Base-by-base conservation (phyloP, 768 basidiomycete species). In the Thelephora ganbajun region DNA sequence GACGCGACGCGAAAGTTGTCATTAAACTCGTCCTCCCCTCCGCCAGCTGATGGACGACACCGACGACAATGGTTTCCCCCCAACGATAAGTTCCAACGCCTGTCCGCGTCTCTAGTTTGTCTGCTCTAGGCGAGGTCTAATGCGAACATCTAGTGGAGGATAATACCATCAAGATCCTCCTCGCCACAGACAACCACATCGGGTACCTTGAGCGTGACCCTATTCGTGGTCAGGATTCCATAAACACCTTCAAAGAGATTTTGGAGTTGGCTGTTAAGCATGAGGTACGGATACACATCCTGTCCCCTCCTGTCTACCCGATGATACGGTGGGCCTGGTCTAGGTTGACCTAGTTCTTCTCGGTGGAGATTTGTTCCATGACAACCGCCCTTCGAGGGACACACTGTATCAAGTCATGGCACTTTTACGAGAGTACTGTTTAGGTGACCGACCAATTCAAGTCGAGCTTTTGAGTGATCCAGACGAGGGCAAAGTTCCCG, bases 291-390 rank as follows among this genome's bases (percentile, higher is more conserved):
- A 13, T 19, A 6, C 20, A 7, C 45, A 33, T 9, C 19, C 46
- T 41, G 35, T 35, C 34, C 45, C 44, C 47, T 48, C 50, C 49
- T 23, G 20, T 14, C 43, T 47, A 12, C 37, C 47, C 47, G 12
- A 46, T 42, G 6, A 20, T 45, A 34, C 44, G 33, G 42, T 47
- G 35, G 36, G 39, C 48, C 33, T 48, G 35, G 16, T 11, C 11
- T 51, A 94, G 90, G 94, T 97, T 47, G 96, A 99, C 66, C 89
- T 98, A 60, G 74, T 99, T 39, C 76, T 99, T 7, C 78, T 98
- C 6, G 94, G 84, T 12, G 96, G 96, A 6, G 96, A 99, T 61
- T 69, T 99, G 3, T 99, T 99, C 59, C 96, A 99, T 62, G 96
- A 99, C 59, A 99, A 98, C 63, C 79, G 91, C 51, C 96, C 96